A percentile compares a stretch with the other conserved stretches of the same genome.
Evolutionary conservation across 495 filamentous ascomycete genomes (phyloP).

Genomic region (Podospora australis): DNA sequence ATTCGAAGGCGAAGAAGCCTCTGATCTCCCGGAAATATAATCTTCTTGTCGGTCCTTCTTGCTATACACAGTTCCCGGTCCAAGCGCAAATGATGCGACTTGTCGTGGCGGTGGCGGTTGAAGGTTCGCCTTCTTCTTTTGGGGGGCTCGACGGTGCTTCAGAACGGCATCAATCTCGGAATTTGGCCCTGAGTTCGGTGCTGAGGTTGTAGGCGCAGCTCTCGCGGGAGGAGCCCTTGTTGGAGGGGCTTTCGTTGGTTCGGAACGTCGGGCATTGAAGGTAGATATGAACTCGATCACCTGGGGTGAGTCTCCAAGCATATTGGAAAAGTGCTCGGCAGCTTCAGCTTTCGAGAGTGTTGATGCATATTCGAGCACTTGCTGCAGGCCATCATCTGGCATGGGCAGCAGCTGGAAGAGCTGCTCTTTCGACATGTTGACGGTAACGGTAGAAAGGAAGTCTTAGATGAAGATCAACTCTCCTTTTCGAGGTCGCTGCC

Average conservation of each 20-base stretch:
- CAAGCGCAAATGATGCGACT: slow-evolving; percentile 46
- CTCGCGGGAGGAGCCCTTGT: background rate
- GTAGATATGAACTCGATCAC: slow-evolving; percentile 86
- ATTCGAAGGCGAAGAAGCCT: slow-evolving; percentile 27
- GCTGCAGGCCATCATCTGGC: slow-evolving; percentile 72
- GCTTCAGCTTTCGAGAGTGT: slow-evolving; percentile 64
- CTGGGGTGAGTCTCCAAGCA: slow-evolving; percentile 80
- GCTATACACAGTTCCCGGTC: slow-evolving; percentile 32
- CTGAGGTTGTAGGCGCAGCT: slow-evolving; percentile 8
- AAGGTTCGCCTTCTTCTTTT: slow-evolving; percentile 55
- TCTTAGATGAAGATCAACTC: too few species aligned
- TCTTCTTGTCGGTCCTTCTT: slow-evolving; percentile 37
- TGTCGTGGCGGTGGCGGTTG: slow-evolving; percentile 60
- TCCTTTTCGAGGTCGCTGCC: too few species aligned
- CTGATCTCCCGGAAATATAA: slow-evolving; percentile 32
- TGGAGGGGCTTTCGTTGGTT: slow-evolving; percentile 26
- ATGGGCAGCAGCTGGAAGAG: slow-evolving; percentile 74
- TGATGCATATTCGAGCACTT: slow-evolving; percentile 73
- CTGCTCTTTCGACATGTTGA: slow-evolving; percentile 55
- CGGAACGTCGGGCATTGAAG: slow-evolving; percentile 70
- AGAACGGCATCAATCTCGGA: slow-evolving; percentile 29
- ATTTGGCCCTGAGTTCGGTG: slow-evolving; percentile 14
- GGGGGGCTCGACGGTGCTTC: slow-evolving; percentile 23
- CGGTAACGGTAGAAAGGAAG: background rate
- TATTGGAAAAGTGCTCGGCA: slow-evolving; percentile 75